Evolutionary conservation across 2,329 filamentous ascomycete species (phyloP), one percentile per base, ranked within the genome.

Genomic region (Fusarium nelsonii): DNA sequence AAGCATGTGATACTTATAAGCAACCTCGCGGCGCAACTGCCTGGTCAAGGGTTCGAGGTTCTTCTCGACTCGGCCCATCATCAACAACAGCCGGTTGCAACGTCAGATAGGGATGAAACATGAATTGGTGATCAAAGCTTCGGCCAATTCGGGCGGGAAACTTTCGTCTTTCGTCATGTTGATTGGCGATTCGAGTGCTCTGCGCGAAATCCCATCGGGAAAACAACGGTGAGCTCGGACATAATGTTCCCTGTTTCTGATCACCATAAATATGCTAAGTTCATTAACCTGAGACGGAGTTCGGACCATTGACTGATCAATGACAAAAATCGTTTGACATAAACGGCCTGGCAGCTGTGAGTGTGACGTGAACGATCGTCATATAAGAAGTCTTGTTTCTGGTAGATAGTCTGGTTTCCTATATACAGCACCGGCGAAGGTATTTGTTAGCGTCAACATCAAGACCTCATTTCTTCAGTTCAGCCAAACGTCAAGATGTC

Each of bases 351-450:
- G 16, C n/a, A 45, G 28, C 8, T 32, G n/a, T 32, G 34, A 51
- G 5, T 28, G 48, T 51, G 48, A 51, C 48, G 48, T 51, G 39
- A 8, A 15, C 6, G 33, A 40, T 51, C 48, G 48, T 51, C 48
- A 51, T 51, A 11, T 28, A 39, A 28, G 23, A 39, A 14, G 16
- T 8, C 33, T 5, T 15, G 43, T 45, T 45, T 45, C 43, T 45
- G 30, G 43, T 45, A 45, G 30, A 30, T 18, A 45, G 15, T 45
- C 28, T 51, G n/a, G 14, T 30, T 51, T 51, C 26, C 39, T 18
- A 39, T 51, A 51, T 28, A 49, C 30, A 48, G 15, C 18, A 32
- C 18, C 14, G 8, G 12, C n/a, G 11, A 15, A 30, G 32, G 18
- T 34, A 48, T n/a, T 15, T 50, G 46, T 34, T 26, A 9, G 28